Base-by-base conservation (phyloP, 140 eudicot species). In the Artemisia princeps region DNA sequence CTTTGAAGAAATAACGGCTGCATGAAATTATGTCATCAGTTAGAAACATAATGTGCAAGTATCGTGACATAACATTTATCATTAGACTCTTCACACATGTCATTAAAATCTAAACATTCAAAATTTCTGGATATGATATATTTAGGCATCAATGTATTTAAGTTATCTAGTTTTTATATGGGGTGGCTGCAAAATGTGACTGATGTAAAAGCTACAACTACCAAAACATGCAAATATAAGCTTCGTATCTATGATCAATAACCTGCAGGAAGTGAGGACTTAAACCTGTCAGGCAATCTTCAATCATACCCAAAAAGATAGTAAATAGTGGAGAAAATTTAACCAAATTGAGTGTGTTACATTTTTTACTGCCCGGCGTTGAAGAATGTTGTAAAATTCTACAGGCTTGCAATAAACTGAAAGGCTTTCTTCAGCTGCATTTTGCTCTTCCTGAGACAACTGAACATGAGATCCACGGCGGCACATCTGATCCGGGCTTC, bases 381-480 rank as follows among this genome's bases (percentile, higher is more conserved):
- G 96, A 75, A 92, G 95, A 76, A 92, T 87, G 83, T 92, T 90
- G 89, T 90, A 90, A 5, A 90, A 74, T 68, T 90, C 97, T 28
- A 87, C 91, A 64, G 97, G 97, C 80, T 84, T 90, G 94, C 94
- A 90, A 65, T 90, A 90, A 22, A 67, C 73, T 55, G 94, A 60
- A 66, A 90, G 88, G 81, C 97, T 82, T 73, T 85, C 94, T 77
- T 90, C 95, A 56, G 97, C 97, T 40, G 87, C 94, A 72, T 46
- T 55, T 77, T 82, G 83, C 77, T 90, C 94, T 73, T 90, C 95
- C 23, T 79, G 69, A 62, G 95, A 83, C 83, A 87, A 83, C 46
- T 75, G 87, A 51, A 69, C 55, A 60, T 61, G 82, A 70, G 86
- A 78, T 77, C 81, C 95, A 68, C 79, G 86, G 37, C 85, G 94